Base-by-base conservation (phyloP, 192 early-diverging fungal genomes). In the Podila verticillata region DNA sequence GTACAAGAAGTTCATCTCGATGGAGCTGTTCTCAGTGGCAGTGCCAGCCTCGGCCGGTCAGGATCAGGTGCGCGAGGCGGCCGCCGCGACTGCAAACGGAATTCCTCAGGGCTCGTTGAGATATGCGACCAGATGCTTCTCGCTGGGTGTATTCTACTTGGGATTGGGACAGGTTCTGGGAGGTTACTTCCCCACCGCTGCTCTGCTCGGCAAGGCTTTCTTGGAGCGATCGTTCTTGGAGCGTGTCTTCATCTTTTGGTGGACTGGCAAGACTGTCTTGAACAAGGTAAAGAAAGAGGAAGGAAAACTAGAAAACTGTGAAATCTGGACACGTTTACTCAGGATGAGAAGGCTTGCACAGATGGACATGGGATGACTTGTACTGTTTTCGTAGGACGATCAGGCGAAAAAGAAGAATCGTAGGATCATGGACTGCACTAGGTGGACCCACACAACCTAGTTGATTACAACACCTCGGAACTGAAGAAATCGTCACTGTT, bases 201-300 rank as follows among this genome's bases (percentile, higher is more conserved):
- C 85, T 24, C 51, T 88, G 30, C 68, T 87, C 3, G 81, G 84
- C 6, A 68, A 83, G 29, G 85, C 85, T 48, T 89, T 82, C 63
- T 54, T 64, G 28, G 61, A 63, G 15, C 66, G 78, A 15, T 26
- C 79, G n/a, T 83, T 81, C 20, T 29, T 65, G 30, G 64, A 82
- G 34, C 68, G 83, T 36, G 49, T 85, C 9, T 68, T 82, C 5
- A 81, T 83, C 17, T 84, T 90, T 63, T 83, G 81, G 83, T 72
- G 84, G 59, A 77, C 84, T 20, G 88, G 84, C 20, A 87, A 87
- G 70, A 84, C 86, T 64, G 68, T 85, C 20, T 81, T 84, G 58
- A 86, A 83, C 75, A 90, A 84, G 74, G 84, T 84, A 75, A 54
- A 24, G 22, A 24, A 54, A 26, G 8, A 26, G 15, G 44, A 47